These are phyloP conservation scores for Morella rubra DNA, from an alignment of 306 rosid species.

Conservation along the genomic window DNA sequence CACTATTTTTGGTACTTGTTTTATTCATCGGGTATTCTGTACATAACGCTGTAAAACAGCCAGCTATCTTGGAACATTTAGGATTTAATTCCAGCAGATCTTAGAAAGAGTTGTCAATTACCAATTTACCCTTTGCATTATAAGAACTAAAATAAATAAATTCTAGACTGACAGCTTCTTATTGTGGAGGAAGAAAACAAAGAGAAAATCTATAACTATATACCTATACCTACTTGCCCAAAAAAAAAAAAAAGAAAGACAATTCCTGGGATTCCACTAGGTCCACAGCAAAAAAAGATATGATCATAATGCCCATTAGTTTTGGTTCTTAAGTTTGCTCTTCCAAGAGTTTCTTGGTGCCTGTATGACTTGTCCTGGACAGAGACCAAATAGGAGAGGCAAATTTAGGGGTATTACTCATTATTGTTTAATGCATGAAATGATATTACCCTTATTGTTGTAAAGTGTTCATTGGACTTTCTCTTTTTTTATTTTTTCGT, in stretches of 20 bases:
- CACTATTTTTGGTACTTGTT: not conserved
- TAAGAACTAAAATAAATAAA: not conserved
- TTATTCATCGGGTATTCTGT: not conserved
- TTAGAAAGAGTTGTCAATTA: too few species aligned
- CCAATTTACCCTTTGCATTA: too few species aligned
- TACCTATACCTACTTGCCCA: not conserved
- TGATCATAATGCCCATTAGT: not conserved
- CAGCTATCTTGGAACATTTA: not conserved
- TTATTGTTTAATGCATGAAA: not conserved
- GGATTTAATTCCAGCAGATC: not conserved
- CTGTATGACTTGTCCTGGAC: not conserved
- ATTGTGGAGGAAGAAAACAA: not conserved
- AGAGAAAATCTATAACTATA: not conserved
- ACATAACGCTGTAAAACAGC: not conserved
- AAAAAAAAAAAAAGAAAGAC: not conserved
- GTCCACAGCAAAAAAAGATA: not conserved
- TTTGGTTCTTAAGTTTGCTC: not conserved
- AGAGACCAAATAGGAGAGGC: not conserved
- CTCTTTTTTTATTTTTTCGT: not conserved
- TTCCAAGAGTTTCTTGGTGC: not conserved
- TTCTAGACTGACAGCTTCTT: not conserved
- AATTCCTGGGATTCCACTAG: not conserved
- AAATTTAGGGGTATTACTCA: not conserved
- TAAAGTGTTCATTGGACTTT: not conserved
- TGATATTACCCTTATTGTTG: not conserved